A percentile compares a stretch with the other conserved stretches of the same genome.
phyloP scores from a whole-genome alignment of 805 yeast species.

The Saitoella complicata region DNA sequence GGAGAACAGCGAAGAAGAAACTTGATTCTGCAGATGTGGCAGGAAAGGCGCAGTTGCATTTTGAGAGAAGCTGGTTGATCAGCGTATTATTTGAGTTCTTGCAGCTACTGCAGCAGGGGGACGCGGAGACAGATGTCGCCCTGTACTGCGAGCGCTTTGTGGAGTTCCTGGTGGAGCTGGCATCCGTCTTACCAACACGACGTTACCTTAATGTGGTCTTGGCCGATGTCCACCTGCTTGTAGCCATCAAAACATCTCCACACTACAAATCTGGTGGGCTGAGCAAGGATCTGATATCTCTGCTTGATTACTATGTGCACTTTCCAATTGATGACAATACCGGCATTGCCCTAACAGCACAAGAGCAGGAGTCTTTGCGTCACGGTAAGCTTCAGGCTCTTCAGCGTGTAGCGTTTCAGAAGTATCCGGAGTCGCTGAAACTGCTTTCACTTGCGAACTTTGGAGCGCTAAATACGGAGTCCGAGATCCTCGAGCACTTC shows the following conservation, averaged over 20 bases:
- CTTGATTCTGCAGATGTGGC: slow-evolving; percentile 11
- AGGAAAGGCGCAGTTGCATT: slow-evolving; percentile 10
- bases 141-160: slow-evolving; percentile 10
- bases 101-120: slow-evolving; percentile 2
- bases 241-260: slow-evolving; percentile 6
- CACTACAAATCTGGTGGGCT: neutral
- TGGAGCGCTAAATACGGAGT: slow-evolving; percentile 13
- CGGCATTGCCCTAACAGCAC: slow-evolving; percentile 18
- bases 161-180: slow-evolving; percentile 17
- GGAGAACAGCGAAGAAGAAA: slow-evolving; percentile 14
- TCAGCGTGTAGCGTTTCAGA: slow-evolving; percentile 15
- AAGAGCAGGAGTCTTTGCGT: slow-evolving; percentile 7
- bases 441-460: slow-evolving; percentile 17
- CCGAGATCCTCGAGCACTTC: slow-evolving; percentile 15
- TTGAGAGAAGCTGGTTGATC: slow-evolving; percentile 20
- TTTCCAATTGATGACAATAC: slow-evolving; percentile 31
- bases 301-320: slow-evolving; percentile 17
- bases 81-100: slow-evolving; percentile 12
- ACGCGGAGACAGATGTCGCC: neutral
- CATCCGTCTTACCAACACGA: slow-evolving; percentile 30
- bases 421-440: slow-evolving; percentile 13
- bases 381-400: slow-evolving; percentile 12
- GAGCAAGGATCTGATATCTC: slow-evolving; percentile 1
- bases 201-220: slow-evolving; percentile 20
- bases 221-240: slow-evolving; percentile 16